Base-by-base conservation (phyloP, 2,329 filamentous ascomycete genomes). In the Botryotinia convoluta region DNA sequence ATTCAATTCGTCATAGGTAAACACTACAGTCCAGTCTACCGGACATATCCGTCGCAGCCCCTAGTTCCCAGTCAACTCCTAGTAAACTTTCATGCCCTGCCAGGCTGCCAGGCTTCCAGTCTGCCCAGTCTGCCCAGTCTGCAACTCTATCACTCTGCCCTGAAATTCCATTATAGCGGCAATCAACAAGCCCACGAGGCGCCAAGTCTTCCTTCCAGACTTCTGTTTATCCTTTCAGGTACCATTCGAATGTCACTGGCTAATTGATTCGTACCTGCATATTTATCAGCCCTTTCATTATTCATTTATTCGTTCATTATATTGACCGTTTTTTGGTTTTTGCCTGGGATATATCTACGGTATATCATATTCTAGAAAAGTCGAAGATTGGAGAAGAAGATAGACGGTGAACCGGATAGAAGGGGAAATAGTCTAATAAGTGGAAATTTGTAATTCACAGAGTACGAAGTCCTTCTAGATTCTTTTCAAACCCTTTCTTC, bases 71-170 rank as follows among this genome's bases (percentile, higher is more conserved):
- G 20, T 51, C 48, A 51, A 14, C 18, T 60, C 18, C 10, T 26
- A 22, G 18, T 18, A 29, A 29, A 39, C 35, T 4, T n/a, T n/a
- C 20, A 39, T 8, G 35, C 29, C 35, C 59, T 26, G 32, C 35
- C 59, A 26, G 18, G 48, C 48, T 54, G 22, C 48, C 22, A 48
- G 20, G 26, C 44, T 9, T 1, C 8, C 20, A 9, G 3, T 48
- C 9, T 2, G 7, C 18, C n/a, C n/a, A n/a, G n/a, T n/a, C n/a
- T n/a, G n/a, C n/a, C 8, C 20, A 9, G 3, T 48, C 9, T 2
- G 7, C 18, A 8, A 45, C 44, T 45, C 44, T 22, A 4, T 12
- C 59, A 14, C 59, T 39, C 54, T 32, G 29, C 54, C 29, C 54
- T 32, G 18, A 32, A 22, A 22, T 59, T 35, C 7, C 29, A 59